Conservation (phyloP, 1,139 yeast species). For the Meyerozyma athensensis region DNA sequence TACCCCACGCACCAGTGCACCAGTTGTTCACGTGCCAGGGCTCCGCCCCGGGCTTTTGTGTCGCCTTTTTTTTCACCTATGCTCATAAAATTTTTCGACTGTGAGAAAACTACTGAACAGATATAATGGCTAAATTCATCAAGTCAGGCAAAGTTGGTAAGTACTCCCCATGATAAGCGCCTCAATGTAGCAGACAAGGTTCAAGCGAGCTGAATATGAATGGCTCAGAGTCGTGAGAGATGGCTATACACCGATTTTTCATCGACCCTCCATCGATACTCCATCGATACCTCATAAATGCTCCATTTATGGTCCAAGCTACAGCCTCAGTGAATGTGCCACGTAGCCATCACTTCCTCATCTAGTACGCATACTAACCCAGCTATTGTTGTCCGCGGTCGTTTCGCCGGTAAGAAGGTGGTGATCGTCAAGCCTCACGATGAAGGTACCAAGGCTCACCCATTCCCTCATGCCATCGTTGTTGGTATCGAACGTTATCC, state of each 20-base stretch:
- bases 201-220: too few species aligned
- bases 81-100: constrained; percentile 4
- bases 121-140: constrained; percentile 87
- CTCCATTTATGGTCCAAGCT: too few species aligned
- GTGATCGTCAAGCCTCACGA: constrained; percentile 98
- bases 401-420: constrained; percentile 99
- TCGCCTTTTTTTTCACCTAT: constrained; percentile 3
- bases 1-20: too few species aligned
- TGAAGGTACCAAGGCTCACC: constrained; percentile 98
- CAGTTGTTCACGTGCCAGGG: constrained; percentile 3
- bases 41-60: constrained; percentile 3
- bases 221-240: too few species aligned
- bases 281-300: too few species aligned
- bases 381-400: constrained; percentile 99
- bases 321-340: too few species aligned
- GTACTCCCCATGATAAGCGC: too few species aligned
- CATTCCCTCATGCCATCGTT: constrained; percentile 99
- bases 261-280: too few species aligned
- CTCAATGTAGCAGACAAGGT: too few species aligned
- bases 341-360: too few species aligned
- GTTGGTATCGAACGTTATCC: constrained; percentile 99
- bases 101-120: not conserved
- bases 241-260: too few species aligned
- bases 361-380: constrained; percentile 29
- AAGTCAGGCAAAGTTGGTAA: constrained; percentile 99